Conservation (phyloP, 495 filamentous ascomycete genomes). For the Geoglossum glabrum region DNA sequence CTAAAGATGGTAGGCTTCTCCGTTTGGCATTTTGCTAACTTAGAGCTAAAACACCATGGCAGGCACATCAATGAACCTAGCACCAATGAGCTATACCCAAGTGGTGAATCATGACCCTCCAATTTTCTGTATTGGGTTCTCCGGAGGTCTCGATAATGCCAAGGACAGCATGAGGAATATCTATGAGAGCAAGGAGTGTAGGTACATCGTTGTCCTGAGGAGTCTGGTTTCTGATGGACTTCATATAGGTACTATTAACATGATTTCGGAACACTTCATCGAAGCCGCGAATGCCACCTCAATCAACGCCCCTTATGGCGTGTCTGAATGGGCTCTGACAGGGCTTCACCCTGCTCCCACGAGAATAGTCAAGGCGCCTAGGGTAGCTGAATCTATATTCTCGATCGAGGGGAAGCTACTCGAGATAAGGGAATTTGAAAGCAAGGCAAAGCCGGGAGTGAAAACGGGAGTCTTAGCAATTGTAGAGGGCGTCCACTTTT, state of each 20-base stretch:
- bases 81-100: slow-evolving; percentile 73
- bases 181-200: slow-evolving; percentile 41
- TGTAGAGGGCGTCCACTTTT: slow-evolving; percentile 73
- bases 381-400: slow-evolving; percentile 68
- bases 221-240: background rate
- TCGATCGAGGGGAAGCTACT: slow-evolving; percentile 63
- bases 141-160: slow-evolving; percentile 22
- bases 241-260: slow-evolving; percentile 52
- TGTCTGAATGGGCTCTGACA: slow-evolving; percentile 61
- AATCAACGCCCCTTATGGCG: slow-evolving; percentile 60
- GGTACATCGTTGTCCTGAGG: background rate
- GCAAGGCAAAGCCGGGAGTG: slow-evolving; percentile 41
- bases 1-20: slow-evolving; percentile 28
- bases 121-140: slow-evolving; percentile 63
- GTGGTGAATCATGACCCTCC: slow-evolving; percentile 80
- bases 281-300: slow-evolving; percentile 71
- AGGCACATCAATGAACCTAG: slow-evolving; percentile 45
- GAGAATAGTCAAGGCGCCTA: slow-evolving; percentile 41
- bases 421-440: slow-evolving; percentile 56
- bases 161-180: slow-evolving; percentile 73
- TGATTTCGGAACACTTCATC: slow-evolving; percentile 65
- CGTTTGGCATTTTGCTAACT: background rate
- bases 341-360: slow-evolving; percentile 57
- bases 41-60: background rate
- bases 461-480: slow-evolving; percentile 54